Percentiles rank a stretch among this genome's conserved stretches.
Conservation (phyloP, 441 rosid species). For the Adansonia gregorii region DNA sequence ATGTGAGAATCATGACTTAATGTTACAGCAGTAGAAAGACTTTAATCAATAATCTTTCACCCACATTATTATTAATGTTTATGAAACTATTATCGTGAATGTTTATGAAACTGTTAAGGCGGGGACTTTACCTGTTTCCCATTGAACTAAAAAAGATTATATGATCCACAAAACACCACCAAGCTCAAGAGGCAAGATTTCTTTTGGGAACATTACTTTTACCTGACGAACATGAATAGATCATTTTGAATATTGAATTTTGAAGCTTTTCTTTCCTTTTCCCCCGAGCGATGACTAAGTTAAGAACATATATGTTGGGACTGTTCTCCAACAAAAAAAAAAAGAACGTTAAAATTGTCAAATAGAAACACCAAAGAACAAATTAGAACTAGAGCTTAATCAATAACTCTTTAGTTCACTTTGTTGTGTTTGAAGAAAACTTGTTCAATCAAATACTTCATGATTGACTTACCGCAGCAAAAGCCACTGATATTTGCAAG, state of each 20-base stretch:
- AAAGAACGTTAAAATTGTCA: neutral
- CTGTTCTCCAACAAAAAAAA: neutral
- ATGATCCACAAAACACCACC: neutral
- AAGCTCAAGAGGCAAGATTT: conserved; percentile 10
- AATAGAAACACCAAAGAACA: conserved; percentile 10
- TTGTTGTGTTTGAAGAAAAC: neutral
- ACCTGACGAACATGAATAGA: neutral
- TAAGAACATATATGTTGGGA: neutral
- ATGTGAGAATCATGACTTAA: neutral
- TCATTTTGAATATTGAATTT: neutral
- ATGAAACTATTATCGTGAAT: neutral
- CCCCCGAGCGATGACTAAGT: neutral
- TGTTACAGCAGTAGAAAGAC: neutral
- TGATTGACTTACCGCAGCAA: neutral
- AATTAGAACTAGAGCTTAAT: neutral
- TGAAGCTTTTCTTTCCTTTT: neutral
- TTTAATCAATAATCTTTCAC: neutral
- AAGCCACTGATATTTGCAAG: neutral
- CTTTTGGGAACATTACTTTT: conserved; percentile 14
- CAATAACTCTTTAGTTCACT: neutral
- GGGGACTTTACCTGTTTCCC: neutral
- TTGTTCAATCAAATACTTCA: neutral
- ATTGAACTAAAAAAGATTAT: neutral
- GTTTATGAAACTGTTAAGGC: neutral
- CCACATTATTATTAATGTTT: neutral